These are phyloP conservation scores for Puccinia polysora DNA, from an alignment of 1,284 basidiomycete genomes.

Conservation along the genomic window DNA sequence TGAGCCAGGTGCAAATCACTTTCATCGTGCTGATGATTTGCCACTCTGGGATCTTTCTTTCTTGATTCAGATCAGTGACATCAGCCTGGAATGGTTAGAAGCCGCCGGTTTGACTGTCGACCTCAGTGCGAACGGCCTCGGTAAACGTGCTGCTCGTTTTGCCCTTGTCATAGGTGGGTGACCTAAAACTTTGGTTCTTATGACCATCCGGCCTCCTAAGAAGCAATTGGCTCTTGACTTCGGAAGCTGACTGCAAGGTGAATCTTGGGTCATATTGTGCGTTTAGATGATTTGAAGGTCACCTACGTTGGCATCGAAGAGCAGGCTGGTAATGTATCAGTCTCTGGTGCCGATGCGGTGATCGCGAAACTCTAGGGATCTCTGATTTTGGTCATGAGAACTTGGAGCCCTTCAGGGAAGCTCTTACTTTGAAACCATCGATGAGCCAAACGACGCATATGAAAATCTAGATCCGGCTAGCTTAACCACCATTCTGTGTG, in stretches of 20 bases:
- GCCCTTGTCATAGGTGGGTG: slow-evolving; percentile 25
- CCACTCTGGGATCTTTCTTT: neutral
- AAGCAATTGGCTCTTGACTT: neutral
- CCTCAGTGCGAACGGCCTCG: slow-evolving; percentile 22
- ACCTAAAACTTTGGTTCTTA: neutral
- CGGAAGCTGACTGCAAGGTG: neutral
- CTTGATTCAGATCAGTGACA: slow-evolving; percentile 27
- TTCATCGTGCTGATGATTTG: neutral
- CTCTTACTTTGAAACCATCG: too few species aligned
- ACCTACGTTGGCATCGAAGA: slow-evolving; percentile 27
- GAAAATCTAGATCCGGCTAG: too few species aligned
- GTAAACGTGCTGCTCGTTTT: slow-evolving; percentile 24
- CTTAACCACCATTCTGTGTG: too few species aligned
- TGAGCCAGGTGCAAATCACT: neutral
- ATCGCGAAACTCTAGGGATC: slow-evolving; percentile 36
- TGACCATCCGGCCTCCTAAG: neutral
- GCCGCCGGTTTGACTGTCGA: slow-evolving; percentile 31
- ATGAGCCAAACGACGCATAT: too few species aligned
- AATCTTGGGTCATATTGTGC: too few species aligned
- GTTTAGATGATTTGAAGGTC: slow-evolving; percentile 39
- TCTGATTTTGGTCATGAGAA: too few species aligned
- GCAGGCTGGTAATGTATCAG: slow-evolving; percentile 14
- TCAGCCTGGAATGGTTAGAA: slow-evolving; percentile 35
- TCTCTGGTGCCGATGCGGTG: slow-evolving; percentile 36
- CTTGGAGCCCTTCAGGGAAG: too few species aligned